phyloP scores from a whole-genome alignment of 257 asterid genomes.

The Jaltomata sinuosa region DNA sequence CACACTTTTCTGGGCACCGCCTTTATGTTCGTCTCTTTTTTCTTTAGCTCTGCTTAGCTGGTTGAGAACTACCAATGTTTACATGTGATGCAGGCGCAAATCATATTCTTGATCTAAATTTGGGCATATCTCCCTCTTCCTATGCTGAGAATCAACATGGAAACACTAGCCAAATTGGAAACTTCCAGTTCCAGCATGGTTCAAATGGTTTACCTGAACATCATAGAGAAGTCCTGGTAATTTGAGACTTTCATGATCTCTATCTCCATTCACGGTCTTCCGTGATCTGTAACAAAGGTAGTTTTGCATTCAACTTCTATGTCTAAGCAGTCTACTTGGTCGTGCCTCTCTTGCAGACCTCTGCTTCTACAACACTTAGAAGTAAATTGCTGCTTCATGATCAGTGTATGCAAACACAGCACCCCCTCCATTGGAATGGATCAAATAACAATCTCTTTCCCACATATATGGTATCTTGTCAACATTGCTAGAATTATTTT shows the following conservation, averaged over 20 bases:
- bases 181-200: slow-evolving; percentile 22
- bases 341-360: slow-evolving; percentile 23
- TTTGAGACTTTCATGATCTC: slow-evolving; percentile 1
- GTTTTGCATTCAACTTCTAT: not conserved
- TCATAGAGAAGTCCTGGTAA: slow-evolving; percentile 36
- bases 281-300: not conserved
- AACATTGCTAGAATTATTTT: not conserved
- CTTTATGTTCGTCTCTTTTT: not conserved
- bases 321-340: not conserved
- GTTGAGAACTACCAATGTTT: not conserved
- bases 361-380: slow-evolving; percentile 29
- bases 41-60: slow-evolving; percentile 3
- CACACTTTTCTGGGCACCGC: not conserved
- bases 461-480: slow-evolving; percentile 34
- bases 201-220: slow-evolving; percentile 25
- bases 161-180: slow-evolving; percentile 20
- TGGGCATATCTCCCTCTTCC: slow-evolving; percentile 61
- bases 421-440: slow-evolving; percentile 36
- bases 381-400: slow-evolving; percentile 23
- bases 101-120: slow-evolving; percentile 46
- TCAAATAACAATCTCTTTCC: slow-evolving; percentile 31
- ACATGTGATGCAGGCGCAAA: slow-evolving; percentile 22
- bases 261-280: not conserved
- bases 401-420: slow-evolving; percentile 16
- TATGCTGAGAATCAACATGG: slow-evolving; percentile 18